Evolutionary conservation across 2,329 filamentous ascomycete genomes (phyloP).

Genomic region (Aureobasidium mangrovei): DNA sequence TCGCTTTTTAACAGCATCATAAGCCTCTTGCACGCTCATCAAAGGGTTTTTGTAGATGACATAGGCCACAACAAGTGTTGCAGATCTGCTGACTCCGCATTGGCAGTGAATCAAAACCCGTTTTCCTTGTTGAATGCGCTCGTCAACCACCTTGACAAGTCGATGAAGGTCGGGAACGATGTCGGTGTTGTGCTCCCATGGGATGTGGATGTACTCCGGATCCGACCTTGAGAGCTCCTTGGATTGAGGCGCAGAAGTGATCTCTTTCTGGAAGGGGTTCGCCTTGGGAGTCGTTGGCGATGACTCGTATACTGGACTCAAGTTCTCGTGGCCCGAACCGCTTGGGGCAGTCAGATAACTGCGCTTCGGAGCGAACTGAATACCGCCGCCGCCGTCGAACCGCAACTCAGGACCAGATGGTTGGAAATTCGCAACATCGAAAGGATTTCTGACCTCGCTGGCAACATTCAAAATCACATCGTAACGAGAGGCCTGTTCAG

Average conservation of each 20-base stretch:
- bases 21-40: slow-evolving; percentile 72
- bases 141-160: slow-evolving; percentile 68
- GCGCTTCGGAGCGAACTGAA: slow-evolving; percentile 27
- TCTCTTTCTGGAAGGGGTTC: slow-evolving; percentile 35
- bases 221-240: slow-evolving; percentile 36
- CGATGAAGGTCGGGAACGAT: slow-evolving; percentile 68
- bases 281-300: slow-evolving; percentile 47
- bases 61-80: slow-evolving; percentile 79
- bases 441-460: slow-evolving; percentile 71
- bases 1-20: slow-evolving; percentile 69
- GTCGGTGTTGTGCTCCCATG: slow-evolving; percentile 83
- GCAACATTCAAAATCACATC: slow-evolving; percentile 82
- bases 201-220: slow-evolving; percentile 79
- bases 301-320: slow-evolving; percentile 14
- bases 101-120: slow-evolving; percentile 77
- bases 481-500: slow-evolving; percentile 66
- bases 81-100: slow-evolving; percentile 76
- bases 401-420: slow-evolving; percentile 26
- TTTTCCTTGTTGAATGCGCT: slow-evolving; percentile 62
- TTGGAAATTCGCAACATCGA: slow-evolving; percentile 32
- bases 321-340: background rate
- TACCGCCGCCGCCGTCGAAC: slow-evolving; percentile 25
- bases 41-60: slow-evolving; percentile 70
- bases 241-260: slow-evolving; percentile 15
- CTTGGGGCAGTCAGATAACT: background rate